These are phyloP conservation scores for Hyphodiscus sp. DNA, from an alignment of 2,329 filamentous ascomycete species.

Conservation along the genomic window DNA sequence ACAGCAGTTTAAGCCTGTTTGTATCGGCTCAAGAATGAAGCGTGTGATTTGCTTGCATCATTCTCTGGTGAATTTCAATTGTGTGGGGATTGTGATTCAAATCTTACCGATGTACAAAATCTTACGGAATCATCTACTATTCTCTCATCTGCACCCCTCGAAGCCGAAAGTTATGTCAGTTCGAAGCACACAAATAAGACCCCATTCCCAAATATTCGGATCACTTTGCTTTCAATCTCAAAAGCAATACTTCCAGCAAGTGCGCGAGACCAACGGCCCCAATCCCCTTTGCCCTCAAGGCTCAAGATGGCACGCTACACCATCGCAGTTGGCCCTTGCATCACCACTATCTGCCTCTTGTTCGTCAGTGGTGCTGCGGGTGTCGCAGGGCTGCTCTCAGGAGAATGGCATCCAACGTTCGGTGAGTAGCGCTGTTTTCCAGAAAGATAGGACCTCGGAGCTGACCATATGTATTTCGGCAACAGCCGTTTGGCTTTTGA, in stretches of 20 bases:
- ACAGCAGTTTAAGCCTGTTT: background rate
- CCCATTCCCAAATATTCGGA: too few species aligned
- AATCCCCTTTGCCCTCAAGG: too few species aligned
- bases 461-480: background rate
- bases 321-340: background rate
- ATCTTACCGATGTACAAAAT: too few species aligned
- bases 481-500: background rate
- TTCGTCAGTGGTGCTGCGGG: background rate
- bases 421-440: background rate
- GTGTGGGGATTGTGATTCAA: too few species aligned
- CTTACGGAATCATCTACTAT: too few species aligned
- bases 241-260: background rate
- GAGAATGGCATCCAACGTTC: background rate
- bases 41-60: too few species aligned
- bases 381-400: background rate
- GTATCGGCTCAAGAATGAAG: too few species aligned
- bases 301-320: background rate
- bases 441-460: too few species aligned
- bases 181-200: too few species aligned
- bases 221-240: background rate
- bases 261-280: background rate
- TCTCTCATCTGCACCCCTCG: too few species aligned
- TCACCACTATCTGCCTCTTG: background rate
- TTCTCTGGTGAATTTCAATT: too few species aligned
- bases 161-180: too few species aligned